Conservation (phyloP, 176 grass and related monocot species). For the Raddia distichophylla region DNA sequence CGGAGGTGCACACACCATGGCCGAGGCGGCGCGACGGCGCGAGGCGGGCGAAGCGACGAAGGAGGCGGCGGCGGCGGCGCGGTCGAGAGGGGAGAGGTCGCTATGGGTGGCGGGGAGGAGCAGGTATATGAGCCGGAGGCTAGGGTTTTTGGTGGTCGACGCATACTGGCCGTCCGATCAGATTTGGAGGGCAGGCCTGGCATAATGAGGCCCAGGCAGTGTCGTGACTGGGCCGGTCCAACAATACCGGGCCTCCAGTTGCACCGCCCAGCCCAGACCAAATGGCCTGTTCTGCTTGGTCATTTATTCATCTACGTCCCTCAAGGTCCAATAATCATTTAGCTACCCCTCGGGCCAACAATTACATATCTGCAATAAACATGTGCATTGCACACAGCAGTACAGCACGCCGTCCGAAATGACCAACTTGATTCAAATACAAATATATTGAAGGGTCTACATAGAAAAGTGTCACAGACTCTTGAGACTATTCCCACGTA, state of each 20-base stretch:
- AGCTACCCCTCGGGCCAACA: neutral
- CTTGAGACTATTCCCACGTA: too few relatives aligned
- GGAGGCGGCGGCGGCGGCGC: neutral
- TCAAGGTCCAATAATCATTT: rapidly evolving
- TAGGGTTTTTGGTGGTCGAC: constrained; percentile 30
- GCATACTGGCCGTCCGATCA: constrained; percentile 15
- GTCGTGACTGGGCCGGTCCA: too few relatives aligned
- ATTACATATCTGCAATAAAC: neutral
- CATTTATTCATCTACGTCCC: neutral
- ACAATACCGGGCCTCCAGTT: too few relatives aligned
- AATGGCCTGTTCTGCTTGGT: too few relatives aligned
- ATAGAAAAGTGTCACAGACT: neutral
- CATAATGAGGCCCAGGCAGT: too few relatives aligned
- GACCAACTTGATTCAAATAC: neutral
- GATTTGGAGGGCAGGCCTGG: neutral
- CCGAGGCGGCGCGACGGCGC: neutral
- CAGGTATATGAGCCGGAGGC: constrained; percentile 30
- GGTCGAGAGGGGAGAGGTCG: neutral
- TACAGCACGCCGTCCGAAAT: too few relatives aligned
- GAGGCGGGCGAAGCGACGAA: neutral
- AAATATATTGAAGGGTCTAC: neutral
- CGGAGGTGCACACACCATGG: neutral
- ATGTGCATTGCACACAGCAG: too few relatives aligned
- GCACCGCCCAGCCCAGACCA: too few relatives aligned
- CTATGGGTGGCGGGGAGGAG: neutral